Base-by-base conservation (phyloP, 495 filamentous ascomycete species). In the Podospora comata region DNA sequence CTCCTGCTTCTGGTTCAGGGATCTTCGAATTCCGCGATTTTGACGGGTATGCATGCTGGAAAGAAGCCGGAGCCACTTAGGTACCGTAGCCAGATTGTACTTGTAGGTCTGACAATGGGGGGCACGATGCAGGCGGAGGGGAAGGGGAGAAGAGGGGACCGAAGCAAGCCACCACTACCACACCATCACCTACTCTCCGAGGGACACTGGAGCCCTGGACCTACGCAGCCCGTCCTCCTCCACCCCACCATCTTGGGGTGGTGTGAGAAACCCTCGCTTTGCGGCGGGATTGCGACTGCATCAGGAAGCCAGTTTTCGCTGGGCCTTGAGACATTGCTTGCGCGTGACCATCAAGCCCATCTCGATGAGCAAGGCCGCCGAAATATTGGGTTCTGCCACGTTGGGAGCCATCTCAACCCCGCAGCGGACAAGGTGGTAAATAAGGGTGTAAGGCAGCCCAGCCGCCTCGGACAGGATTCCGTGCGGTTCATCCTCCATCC, bases 11-110 rank as follows among this genome's bases (percentile, higher is more conserved):
- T 34, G 28, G 20, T 67, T 60, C 74, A 74, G 69, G 73, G 71
- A 67, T 61, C 28, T 13, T 69, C 32, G 57, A 67, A 20, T 67
- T 18, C 57, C 62, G 44, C 39, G 54, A 67, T 66, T 58, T 48
- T 60, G 67, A 75, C 71, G 70, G 74, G 64, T 73, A 73, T 76
- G 74, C 71, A 75, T 67, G 70, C 20, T 56, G 63, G 15, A 26
- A 30, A 71, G 56, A 62, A 67, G 70, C 70, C 70, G 70, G 67
- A 60, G 18, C 32, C 60, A 67, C 27, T 20, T 32, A 63, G 39
- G 39, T 48, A 48, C 39, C 1, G 39, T 48, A 48, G 9, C 39
- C 39, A 48, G 39, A 7, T 5, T 48, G 39, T 11, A 2, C 39
- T 13, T 48, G 39, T 48, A 48, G 39, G 39, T 48, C 15, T 48